Base-by-base conservation (phyloP, 129 eudicot genomes). In the Escallonia rubra region DNA sequence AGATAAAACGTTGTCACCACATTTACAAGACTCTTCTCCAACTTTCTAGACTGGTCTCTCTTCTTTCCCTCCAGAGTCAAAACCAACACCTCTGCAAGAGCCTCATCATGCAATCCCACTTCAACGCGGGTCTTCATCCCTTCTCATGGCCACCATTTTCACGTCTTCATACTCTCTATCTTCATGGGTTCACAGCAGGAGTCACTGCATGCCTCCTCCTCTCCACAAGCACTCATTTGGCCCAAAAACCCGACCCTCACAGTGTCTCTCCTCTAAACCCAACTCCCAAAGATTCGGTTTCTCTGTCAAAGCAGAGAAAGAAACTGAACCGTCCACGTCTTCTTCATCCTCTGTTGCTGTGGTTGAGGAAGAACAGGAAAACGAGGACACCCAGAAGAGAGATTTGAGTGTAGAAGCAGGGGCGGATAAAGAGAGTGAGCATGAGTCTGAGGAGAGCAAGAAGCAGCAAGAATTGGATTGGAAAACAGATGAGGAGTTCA, bases 401-500 rank as follows among this genome's bases (percentile, higher is more conserved):
- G 79, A 70, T 56, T 63, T 60, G 55, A n/a, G 48, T 59, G 10
- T 74, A 43, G 88, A 48, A 41, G 57, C 65, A 68, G 68, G 71
- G 3, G 4, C 15, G 62, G 61, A 61, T 47, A 68, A 70, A 41
- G 51, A 71, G 51, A 64, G 9, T 59, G 87, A 44, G 45, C 57
- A 38, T 60, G 71, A 73, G 6, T 5, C 3, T 56, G 75, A 69
- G 43, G 85, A 76, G 71, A 68, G 60, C 52, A 85, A 86, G 54
- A 67, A 62, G 5, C 75, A 82, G 74, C 91, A 84, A 69, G 96
- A 89, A 72, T 11, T 82, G 82, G 99, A 94, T 67, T 94, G 97
- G 97, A 90, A 90, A 61, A 74, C 47, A 38, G 99, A 94, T 47
- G 97, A 89, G 13, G 99, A 94, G 81, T 94, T 94, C 81, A 93